A percentile compares a stretch with the other conserved stretches of the same genome.
These are phyloP conservation scores for Blastocladiella britannica DNA, from an alignment of 192 early-diverging fungal genomes.

Conservation along the genomic window DNA sequence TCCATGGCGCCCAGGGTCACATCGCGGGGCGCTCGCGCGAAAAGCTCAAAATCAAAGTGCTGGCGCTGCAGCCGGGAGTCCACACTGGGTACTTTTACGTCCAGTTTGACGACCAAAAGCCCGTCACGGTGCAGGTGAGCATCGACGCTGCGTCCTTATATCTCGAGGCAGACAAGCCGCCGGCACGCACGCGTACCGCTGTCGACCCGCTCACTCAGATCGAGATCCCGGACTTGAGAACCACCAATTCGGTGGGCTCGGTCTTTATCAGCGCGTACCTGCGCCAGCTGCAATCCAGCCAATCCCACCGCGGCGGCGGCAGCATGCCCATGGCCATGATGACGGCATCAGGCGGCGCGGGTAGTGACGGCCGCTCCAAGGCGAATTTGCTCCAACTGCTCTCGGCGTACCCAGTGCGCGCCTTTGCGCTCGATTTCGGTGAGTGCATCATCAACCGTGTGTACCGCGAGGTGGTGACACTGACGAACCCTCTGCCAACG, in stretches of 20 bases:
- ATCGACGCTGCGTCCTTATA: slow-evolving; percentile 17
- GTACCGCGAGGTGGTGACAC: no score
- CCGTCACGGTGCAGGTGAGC: slow-evolving; percentile 7
- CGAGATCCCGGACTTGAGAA: neutral
- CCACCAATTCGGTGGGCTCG: neutral
- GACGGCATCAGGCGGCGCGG: no score
- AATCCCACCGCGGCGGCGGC: neutral
- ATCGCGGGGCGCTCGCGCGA: slow-evolving; percentile 18
- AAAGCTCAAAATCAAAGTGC: slow-evolving; percentile 20
- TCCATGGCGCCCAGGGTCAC: slow-evolving; percentile 18
- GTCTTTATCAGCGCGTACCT: neutral
- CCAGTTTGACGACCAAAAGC: slow-evolving; percentile 29
- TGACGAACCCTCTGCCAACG: no score
- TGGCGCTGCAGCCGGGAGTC: slow-evolving; percentile 18
- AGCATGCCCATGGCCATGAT: no score
- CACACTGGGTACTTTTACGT: slow-evolving; percentile 28
- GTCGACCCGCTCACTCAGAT: slow-evolving; percentile 15
- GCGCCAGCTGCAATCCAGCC: neutral
- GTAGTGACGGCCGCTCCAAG: no score
- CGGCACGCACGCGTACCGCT: neutral
- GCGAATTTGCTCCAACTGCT: no score
- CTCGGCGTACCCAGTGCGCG: no score
- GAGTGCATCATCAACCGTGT: no score
- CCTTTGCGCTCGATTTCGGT: no score
- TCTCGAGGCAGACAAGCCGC: slow-evolving; percentile 13